phyloP scores from a whole-genome alignment of 148 eudicot genomes.

The Dianthus caryophyllus region DNA sequence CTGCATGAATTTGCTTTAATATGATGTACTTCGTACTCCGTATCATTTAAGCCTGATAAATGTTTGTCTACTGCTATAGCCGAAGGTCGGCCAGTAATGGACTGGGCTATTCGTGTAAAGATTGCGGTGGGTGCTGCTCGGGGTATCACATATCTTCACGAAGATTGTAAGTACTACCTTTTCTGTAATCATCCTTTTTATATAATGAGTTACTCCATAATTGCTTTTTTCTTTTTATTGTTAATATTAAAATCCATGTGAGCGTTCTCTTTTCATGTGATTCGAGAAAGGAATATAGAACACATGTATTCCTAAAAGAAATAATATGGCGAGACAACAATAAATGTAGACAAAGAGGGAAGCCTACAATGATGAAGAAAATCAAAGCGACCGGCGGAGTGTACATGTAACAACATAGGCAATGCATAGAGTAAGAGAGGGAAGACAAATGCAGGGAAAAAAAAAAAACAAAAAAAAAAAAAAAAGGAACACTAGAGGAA shows the following conservation, averaged over 20 bases:
- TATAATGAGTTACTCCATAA: neutral
- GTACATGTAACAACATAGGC: too few species aligned
- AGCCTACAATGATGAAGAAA: too few species aligned
- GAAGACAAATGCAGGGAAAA: too few species aligned
- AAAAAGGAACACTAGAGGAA: too few species aligned
- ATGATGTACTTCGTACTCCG: neutral
- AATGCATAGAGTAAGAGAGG: too few species aligned
- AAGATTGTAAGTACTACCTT: slow-evolving; percentile 56
- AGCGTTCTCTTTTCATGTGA: too few species aligned
- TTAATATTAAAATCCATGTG: neutral
- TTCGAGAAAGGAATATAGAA: too few species aligned
- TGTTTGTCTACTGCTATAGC: slow-evolving; percentile 25
- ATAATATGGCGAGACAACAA: too few species aligned
- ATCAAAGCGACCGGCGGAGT: too few species aligned
- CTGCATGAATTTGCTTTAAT: slow-evolving; percentile 4
- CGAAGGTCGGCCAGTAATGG: slow-evolving; percentile 49
- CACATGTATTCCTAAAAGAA: too few species aligned
- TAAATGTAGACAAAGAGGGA: too few species aligned
- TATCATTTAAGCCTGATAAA: neutral
- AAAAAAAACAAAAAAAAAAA: too few species aligned
- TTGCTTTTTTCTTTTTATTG: neutral
- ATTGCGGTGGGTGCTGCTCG: slow-evolving; percentile 92
- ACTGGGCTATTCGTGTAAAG: slow-evolving; percentile 72
- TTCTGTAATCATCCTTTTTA: neutral
- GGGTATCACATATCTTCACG: slow-evolving; percentile 94